Conservation (phyloP, 1,284 basidiomycete species). For the Malassezia restricta region DNA sequence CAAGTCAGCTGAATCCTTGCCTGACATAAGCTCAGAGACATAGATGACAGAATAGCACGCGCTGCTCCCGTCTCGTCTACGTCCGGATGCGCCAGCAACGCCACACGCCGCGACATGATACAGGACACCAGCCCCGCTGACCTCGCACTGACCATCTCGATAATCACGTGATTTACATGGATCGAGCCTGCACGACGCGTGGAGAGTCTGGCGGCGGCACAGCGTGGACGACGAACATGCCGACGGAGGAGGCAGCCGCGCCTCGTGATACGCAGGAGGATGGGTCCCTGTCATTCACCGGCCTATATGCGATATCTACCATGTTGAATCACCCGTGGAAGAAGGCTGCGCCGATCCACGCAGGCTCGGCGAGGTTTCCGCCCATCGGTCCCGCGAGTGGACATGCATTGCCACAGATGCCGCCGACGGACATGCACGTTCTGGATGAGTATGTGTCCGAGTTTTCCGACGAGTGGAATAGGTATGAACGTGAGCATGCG, state of each 20-base stretch:
- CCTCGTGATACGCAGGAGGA: not conserved
- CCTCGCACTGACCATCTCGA: no score
- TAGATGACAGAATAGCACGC: constrained; percentile 24
- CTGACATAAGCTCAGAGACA: constrained; percentile 29
- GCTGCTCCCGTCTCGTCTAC: constrained; percentile 16
- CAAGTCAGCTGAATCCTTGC: constrained; percentile 24
- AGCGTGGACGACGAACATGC: not conserved
- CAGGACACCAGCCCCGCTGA: no score
- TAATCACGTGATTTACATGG: no score
- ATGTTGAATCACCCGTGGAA: constrained; percentile 42
- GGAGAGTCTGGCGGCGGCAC: not conserved
- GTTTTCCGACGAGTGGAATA: constrained; percentile 35
- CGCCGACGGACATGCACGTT: constrained; percentile 25
- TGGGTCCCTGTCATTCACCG: constrained; percentile 12
- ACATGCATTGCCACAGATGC: constrained; percentile 28
- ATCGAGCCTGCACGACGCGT: no score
- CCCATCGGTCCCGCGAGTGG: constrained; percentile 20
- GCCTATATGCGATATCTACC: constrained; percentile 33
- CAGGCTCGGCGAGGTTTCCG: constrained; percentile 35
- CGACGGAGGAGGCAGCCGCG: not conserved
- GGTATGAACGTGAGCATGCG: constrained; percentile 35
- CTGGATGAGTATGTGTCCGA: constrained; percentile 33
- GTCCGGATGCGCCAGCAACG: constrained; percentile 2
- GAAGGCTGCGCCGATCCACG: constrained; percentile 35
- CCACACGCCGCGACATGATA: not conserved